Conservation (phyloP, 2,329 filamentous ascomycete genomes). For the Geosmithia flava region DNA sequence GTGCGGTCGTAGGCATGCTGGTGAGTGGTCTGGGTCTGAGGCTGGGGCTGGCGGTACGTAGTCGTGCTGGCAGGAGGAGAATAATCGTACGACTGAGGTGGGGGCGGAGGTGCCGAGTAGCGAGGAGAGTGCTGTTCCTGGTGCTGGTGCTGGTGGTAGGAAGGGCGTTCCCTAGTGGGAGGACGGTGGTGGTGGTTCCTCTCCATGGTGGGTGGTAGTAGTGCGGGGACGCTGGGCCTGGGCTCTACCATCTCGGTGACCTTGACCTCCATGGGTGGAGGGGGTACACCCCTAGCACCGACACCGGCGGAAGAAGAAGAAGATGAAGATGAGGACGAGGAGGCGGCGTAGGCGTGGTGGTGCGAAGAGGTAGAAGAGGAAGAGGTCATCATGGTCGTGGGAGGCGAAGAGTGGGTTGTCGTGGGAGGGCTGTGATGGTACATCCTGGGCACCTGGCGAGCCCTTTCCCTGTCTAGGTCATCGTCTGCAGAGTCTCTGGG, state of each 20-base stretch:
- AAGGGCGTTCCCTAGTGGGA: no score
- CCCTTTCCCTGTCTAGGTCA: constrained; percentile 23
- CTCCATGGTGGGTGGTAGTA: no score
- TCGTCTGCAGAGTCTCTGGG: constrained; percentile 30
- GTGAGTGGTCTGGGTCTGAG: not conserved
- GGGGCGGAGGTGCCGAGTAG: not conserved
- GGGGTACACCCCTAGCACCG: not conserved
- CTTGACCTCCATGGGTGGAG: constrained; percentile 3
- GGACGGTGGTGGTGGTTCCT: no score
- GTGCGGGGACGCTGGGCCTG: no score
- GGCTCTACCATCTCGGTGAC: no score
- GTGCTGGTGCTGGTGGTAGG: not conserved
- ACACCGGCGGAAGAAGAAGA: no score
- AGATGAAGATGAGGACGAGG: no score
- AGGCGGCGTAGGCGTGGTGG: no score
- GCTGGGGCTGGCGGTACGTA: not conserved
- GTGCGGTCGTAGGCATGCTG: not conserved
- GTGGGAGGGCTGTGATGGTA: constrained; percentile 28
- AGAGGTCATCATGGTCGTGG: no score
- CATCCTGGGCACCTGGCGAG: constrained; percentile 32
- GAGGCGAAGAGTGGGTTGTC: constrained; percentile 6
- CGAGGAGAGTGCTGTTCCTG: not conserved
- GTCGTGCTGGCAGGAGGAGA: not conserved
- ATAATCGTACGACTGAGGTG: not conserved
- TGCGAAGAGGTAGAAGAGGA: no score